Conservation (phyloP, 176 grass and related monocot species). For the Bonia amplexicaulis region DNA sequence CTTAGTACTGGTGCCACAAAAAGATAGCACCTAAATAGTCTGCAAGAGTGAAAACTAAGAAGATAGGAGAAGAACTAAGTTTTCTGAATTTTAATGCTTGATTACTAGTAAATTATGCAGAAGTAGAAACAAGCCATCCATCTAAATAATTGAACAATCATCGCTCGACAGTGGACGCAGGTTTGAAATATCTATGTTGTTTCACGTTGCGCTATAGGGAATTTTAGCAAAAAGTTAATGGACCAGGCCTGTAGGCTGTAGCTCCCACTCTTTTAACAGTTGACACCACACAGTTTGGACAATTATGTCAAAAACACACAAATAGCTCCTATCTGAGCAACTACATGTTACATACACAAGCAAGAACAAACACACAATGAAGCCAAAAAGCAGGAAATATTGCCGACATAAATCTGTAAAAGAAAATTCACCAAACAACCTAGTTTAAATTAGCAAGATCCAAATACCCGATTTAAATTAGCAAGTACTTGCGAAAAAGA, state of each 20-base stretch:
- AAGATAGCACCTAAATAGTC: background rate
- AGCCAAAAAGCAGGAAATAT: background rate
- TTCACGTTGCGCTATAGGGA: background rate
- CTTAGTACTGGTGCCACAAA: background rate
- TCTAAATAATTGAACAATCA: constrained; percentile 15
- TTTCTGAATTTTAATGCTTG: background rate
- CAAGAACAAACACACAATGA: constrained; percentile 9
- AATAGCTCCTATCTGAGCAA: constrained; percentile 13
- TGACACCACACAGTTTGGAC: background rate
- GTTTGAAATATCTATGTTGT: background rate
- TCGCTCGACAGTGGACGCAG: background rate
- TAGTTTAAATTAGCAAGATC: background rate
- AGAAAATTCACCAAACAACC: background rate
- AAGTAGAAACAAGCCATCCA: background rate
- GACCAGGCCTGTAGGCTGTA: constrained; percentile 19
- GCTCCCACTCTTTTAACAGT: constrained; percentile 12
- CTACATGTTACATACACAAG: background rate
- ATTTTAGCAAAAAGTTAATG: background rate
- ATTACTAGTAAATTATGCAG: background rate
- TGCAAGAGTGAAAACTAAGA: background rate
- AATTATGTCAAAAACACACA: constrained; percentile 2
- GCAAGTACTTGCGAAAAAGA: background rate
- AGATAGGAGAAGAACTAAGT: background rate
- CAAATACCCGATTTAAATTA: background rate
- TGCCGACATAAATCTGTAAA: background rate